Evolutionary conservation across 179 eudicot genomes (phyloP), one percentile per base, ranked within the genome.

Genomic region (Actinidia polygama): DNA sequence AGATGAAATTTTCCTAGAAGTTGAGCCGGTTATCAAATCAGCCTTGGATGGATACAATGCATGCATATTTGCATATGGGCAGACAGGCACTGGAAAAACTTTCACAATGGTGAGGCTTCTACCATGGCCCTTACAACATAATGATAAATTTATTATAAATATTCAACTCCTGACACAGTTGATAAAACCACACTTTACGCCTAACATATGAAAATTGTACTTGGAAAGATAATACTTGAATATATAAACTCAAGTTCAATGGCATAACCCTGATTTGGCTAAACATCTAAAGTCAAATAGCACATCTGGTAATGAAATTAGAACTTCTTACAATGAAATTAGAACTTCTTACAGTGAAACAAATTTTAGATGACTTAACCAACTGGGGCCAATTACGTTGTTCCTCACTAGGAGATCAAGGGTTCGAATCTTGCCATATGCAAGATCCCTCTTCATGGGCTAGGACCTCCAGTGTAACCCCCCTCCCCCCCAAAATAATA

Each of bases 51-150:
- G 95, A 26, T 91, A 87, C 84, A 92, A 91, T 79, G 94, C 86
- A 36, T 92, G 95, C 61, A 91, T 92, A 73, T 89, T 92, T 59
- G 95, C 95, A 36, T 92, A 91, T 73, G 95, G 95, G 50, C 95
- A 92, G 86, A 92, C 95, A n/a, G 94, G 95, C 83, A 81, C 94
- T 14, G 94, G 95, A 49, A 92, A 92, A 80, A 91, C 95, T 26
- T 91, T 54, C 81, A 92, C 95, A 78, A 92, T 92, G 95, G 95
- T 92, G 80, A 74, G 71, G 19, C 24, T 16, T 49, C 36, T 46
- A 15, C 55, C 36, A 10, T 30, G 63, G 64, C 26, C 44, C 26
- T 19, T 15, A 47, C 16, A 10, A 40, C 30, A 77, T 5, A 40
- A 61, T 58, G 2, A 59, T 6, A 44, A 62, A 14, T 47, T 23